Evolutionary conservation across 345 rosid genomes (phyloP).

Genomic region (Euphorbia pulcherrima): DNA sequence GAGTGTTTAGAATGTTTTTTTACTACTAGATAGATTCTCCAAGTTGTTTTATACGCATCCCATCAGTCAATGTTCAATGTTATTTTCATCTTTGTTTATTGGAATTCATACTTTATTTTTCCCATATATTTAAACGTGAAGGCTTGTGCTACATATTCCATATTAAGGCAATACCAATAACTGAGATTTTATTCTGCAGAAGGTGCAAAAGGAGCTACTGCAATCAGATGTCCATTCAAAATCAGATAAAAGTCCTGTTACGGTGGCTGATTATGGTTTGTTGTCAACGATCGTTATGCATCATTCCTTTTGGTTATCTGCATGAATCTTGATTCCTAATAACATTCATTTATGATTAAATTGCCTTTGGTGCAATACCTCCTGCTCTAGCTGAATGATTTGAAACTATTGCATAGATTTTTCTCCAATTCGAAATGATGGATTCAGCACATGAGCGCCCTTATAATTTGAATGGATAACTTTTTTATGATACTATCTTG

Average conservation of each 20-base stretch:
- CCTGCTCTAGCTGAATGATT: background rate
- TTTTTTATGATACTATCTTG: background rate
- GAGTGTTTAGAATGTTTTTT: background rate
- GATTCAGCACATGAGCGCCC: background rate
- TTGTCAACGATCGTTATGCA: constrained; percentile 11
- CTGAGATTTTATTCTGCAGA: constrained; percentile 44
- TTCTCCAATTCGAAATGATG: background rate
- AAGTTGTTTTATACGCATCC: background rate
- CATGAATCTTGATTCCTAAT: background rate
- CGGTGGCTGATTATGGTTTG: constrained; percentile 96
- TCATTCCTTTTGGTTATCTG: background rate
- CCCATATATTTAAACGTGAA: background rate
- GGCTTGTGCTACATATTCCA: background rate
- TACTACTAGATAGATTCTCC: background rate
- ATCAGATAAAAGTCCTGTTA: constrained; percentile 84
- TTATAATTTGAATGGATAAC: background rate
- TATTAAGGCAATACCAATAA: constrained; percentile 11
- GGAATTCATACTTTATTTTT: background rate
- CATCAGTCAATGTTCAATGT: background rate
- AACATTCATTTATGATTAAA: background rate
- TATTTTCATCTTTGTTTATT: background rate
- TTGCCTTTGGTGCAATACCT: background rate
- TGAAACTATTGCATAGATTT: background rate
- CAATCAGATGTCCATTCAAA: constrained; percentile 89
- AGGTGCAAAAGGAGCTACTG: constrained; percentile 73